Evolutionary conservation across 768 basidiomycete genomes (phyloP), one percentile per base, ranked within the genome.

Genomic region (Xanthoconium purpureum): DNA sequence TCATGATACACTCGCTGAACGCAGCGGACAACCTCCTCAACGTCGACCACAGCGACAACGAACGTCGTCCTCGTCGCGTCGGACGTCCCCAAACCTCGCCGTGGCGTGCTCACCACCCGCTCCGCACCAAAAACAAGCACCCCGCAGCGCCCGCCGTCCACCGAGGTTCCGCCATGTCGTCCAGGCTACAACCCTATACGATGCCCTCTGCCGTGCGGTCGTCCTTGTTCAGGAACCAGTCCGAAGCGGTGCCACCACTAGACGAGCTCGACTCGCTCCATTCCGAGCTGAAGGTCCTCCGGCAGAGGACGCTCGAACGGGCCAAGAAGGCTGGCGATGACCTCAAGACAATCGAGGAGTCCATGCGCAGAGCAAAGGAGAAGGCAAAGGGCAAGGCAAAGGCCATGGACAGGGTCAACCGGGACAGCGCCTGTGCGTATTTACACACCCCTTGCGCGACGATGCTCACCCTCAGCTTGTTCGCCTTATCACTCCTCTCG

Each of bases 281-380:
- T 39, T 64, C 75, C 43, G 88, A 91, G 68, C 81, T 93, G 46
- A 74, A 69, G 57, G 58, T 74, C 47, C 71, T 87, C 50, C 81
- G 77, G 63, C 75, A 80, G 62, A 76, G 74, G 66, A 79, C 83
- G 8, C 63, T 84, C 46, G 85, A 85, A 58, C 80, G 88, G 62
- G 82, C 78, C 39, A 84, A 80, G 77, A 91, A 89, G 75, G 91
- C 89, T 0, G 81, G 80, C 33, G 84, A 87, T 65, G 90, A 92
- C 77, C 74, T 89, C 62, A 81, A 78, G 67, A 78, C 82, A 52
- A 84, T 92, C 63, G 84, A 88, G 59, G 89, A 88, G 72, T 87
- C 85, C 47, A 85, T 89, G 81, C 81, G 83, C 51, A 80, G 82
- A 57, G 80, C 90, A 74, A 88, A 83, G 74, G 89, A 90, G 74